Conservation (phyloP, 1,284 basidiomycete genomes). For the Ceratobasidium sp. region DNA sequence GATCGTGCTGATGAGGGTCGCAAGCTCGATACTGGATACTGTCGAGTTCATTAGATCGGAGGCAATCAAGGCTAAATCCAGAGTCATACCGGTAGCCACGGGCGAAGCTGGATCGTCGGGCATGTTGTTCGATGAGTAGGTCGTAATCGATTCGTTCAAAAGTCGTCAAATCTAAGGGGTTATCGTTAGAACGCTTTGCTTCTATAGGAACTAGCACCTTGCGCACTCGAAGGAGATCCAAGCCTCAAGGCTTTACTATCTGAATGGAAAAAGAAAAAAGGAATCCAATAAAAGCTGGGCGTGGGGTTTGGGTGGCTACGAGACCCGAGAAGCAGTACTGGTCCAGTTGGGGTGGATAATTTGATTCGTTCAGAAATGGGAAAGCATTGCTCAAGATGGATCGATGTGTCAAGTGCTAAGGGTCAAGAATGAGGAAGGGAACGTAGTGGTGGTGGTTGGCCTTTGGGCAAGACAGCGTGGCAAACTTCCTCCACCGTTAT, state of each 20-base stretch:
- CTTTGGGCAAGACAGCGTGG: slow-evolving; percentile 27
- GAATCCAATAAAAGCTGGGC: slow-evolving; percentile 8
- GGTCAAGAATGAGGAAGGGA: not conserved
- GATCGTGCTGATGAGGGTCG: slow-evolving; percentile 1
- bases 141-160: slow-evolving; percentile 4
- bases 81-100: not conserved
- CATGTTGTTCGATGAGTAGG: slow-evolving; percentile 2
- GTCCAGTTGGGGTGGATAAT: not conserved
- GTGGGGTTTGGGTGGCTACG: slow-evolving; percentile 39
- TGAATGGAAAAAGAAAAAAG: not conserved
- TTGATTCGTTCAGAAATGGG: not conserved
- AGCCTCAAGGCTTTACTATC: too few relatives aligned
- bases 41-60: not conserved
- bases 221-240: too few relatives aligned
- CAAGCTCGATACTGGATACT: not conserved
- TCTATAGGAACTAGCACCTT: too few relatives aligned
- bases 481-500: slow-evolving; percentile 14
- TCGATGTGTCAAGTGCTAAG: not conserved
- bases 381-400: not conserved
- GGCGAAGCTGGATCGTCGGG: not conserved
- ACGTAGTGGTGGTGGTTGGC: slow-evolving; percentile 12
- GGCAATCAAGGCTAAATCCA: too few relatives aligned
- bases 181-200: too few relatives aligned
- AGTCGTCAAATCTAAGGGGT: not conserved
- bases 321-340: not conserved